Evolutionary conservation across 345 rosid species (phyloP).

Genomic region (Geranium brycei): DNA sequence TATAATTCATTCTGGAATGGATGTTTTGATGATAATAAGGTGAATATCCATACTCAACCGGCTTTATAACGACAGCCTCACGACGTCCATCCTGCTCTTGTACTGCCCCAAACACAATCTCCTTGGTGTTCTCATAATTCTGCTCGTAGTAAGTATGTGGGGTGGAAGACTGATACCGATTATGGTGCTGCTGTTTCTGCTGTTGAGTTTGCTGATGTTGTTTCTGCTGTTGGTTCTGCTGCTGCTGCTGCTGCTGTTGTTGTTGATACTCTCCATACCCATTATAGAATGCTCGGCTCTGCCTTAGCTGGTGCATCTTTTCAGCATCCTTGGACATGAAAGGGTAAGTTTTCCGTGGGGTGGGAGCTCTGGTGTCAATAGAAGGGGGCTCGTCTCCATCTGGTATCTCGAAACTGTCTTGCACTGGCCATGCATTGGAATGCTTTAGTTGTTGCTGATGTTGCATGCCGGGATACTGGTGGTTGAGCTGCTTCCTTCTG

Average conservation of each 20-base stretch:
- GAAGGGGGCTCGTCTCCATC: slow-evolving; percentile 90
- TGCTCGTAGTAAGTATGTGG: slow-evolving; percentile 70
- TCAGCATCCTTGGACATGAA: slow-evolving; percentile 94
- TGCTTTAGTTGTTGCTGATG: slow-evolving; percentile 24
- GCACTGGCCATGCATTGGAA: slow-evolving; percentile 47
- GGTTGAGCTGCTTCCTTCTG: slow-evolving; percentile 28
- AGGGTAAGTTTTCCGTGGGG: slow-evolving; percentile 76
- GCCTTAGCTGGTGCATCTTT: slow-evolving; percentile 78
- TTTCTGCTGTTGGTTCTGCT: slow-evolving; percentile 40
- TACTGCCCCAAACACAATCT: slow-evolving; percentile 77
- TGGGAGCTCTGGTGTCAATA: slow-evolving; percentile 62
- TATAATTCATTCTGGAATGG: slow-evolving; percentile 28
- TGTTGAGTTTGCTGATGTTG: slow-evolving; percentile 45
- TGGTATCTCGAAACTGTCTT: slow-evolving; percentile 52
- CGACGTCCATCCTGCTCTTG: slow-evolving; percentile 53
- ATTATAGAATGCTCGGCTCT: slow-evolving; percentile 59
- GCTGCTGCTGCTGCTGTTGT: slow-evolving; percentile 21
- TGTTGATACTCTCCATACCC: slow-evolving; percentile 52
- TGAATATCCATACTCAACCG: slow-evolving; percentile 39
- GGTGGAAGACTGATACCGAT: slow-evolving; percentile 53
- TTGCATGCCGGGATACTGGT: slow-evolving; percentile 24
- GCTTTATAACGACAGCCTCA: slow-evolving; percentile 35
- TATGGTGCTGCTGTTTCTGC: slow-evolving; percentile 40
- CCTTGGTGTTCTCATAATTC: slow-evolving; percentile 63
- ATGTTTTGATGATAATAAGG: slow-evolving; percentile 34